Evolutionary conservation across 768 basidiomycete species (phyloP).

Genomic region (Mycena rosella): DNA sequence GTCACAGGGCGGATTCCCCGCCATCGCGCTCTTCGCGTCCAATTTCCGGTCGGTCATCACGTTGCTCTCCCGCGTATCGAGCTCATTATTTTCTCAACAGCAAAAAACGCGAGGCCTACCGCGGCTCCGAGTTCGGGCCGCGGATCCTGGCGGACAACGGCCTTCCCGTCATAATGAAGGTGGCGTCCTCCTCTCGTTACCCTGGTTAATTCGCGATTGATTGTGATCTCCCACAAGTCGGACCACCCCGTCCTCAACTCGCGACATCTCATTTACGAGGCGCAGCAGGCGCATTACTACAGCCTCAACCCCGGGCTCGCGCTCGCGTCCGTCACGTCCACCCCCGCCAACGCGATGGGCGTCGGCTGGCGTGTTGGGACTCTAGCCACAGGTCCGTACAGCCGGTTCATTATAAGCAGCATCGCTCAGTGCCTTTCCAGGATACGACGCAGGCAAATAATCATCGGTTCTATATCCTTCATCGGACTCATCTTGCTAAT

Average conservation of each 20-base stretch:
- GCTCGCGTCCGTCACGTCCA: slow-evolving; percentile 72
- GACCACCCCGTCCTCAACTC: slow-evolving; percentile 73
- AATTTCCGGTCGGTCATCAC: slow-evolving; percentile 64
- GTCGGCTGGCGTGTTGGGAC: slow-evolving; percentile 77
- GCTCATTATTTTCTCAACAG: slow-evolving; percentile 36
- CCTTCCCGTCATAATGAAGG: slow-evolving; percentile 82
- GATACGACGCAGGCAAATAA: slow-evolving; percentile 73
- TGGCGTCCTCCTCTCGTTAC: too few species aligned
- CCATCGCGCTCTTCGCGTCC: slow-evolving; percentile 79
- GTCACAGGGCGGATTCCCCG: slow-evolving; percentile 63
- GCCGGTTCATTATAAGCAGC: neutral
- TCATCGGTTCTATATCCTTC: neutral
- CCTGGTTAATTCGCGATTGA: too few species aligned
- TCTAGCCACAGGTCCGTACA: slow-evolving; percentile 60
- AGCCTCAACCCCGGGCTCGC: slow-evolving; percentile 71
- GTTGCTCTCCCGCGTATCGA: too few species aligned
- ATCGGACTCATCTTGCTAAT: too few species aligned
- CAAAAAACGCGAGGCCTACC: slow-evolving; percentile 68
- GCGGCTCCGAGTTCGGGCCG: slow-evolving; percentile 80
- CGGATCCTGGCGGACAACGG: slow-evolving; percentile 75
- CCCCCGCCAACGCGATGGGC: slow-evolving; percentile 74
- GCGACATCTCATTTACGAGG: slow-evolving; percentile 78
- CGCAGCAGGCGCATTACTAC: slow-evolving; percentile 76
- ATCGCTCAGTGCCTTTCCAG: slow-evolving; percentile 43
- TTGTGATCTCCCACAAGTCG: slow-evolving; percentile 47